Evolutionary conservation across 352 stramenopile genomes (phyloP).

Genomic region (Phytopythium litorale): DNA sequence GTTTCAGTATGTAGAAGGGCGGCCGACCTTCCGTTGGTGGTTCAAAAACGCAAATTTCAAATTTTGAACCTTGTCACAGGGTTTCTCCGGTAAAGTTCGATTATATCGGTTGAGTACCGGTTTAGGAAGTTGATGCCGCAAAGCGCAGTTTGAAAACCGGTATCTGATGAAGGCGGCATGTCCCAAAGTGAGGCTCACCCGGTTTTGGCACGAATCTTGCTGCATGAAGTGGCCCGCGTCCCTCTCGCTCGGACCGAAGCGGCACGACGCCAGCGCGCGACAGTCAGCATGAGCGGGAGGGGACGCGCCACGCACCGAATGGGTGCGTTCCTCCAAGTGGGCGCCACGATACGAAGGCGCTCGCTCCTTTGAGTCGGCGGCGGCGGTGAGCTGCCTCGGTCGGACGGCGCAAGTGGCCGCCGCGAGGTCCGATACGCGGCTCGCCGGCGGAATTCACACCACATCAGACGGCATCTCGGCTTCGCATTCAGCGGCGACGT

Average conservation of each 20-base stretch:
- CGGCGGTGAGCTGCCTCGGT: background rate
- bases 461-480: background rate
- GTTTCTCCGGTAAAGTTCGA: background rate
- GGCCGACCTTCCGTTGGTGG: constrained; percentile 1
- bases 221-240: background rate
- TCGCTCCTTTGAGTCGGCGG: too few species aligned
- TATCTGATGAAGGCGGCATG: background rate
- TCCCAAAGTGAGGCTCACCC: too few species aligned
- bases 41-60: constrained; percentile 14
- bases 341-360: too few species aligned
- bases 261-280: background rate
- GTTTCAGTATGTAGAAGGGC: constrained; percentile 14
- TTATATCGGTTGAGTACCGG: constrained; percentile 10
- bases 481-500: constrained; percentile 9
- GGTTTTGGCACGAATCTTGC: too few species aligned
- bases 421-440: background rate
- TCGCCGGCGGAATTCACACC: constrained; percentile 1
- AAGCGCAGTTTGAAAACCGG: background rate
- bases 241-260: background rate
- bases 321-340: too few species aligned
- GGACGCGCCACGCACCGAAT: background rate
- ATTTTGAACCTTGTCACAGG: constrained; percentile 26
- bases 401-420: too few species aligned
- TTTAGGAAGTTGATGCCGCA: background rate
- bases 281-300: too few species aligned